Conservation (phyloP, 176 grass and related monocot genomes). For the Neostapfia colusana region DNA sequence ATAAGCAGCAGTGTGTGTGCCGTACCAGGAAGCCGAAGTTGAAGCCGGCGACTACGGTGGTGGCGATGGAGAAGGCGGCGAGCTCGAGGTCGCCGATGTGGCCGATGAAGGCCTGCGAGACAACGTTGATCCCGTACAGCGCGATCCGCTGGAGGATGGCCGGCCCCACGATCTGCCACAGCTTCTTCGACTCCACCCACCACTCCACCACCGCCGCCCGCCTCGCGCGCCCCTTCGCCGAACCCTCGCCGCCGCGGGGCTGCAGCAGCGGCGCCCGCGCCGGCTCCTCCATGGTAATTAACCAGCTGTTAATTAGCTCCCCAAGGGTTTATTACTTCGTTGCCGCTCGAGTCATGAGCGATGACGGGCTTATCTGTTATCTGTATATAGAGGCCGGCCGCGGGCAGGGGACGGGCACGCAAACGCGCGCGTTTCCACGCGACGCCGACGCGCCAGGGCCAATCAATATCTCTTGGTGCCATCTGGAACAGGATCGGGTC, state of each 20-base stretch:
- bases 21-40: slow-evolving; percentile 60
- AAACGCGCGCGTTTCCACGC: not conserved
- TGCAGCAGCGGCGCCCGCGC: slow-evolving; percentile 29
- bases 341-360: not conserved
- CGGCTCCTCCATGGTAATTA: slow-evolving; percentile 17
- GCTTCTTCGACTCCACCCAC: slow-evolving; percentile 55
- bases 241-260: slow-evolving; percentile 3
- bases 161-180: slow-evolving; percentile 61
- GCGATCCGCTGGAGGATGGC: slow-evolving; percentile 61
- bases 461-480: not conserved
- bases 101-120: slow-evolving; percentile 62
- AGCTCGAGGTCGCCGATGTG: slow-evolving; percentile 74
- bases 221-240: not conserved
- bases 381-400: not conserved
- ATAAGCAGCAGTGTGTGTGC: not conserved
- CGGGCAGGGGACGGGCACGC: not conserved
- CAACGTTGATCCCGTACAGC: slow-evolving; percentile 45
- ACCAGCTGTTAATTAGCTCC: too few relatives aligned
- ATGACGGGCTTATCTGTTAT: not conserved
- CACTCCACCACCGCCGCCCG: slow-evolving; percentile 31
- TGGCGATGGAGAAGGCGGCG: slow-evolving; percentile 60
- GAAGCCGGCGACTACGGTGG: slow-evolving; percentile 54
- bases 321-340: not conserved
- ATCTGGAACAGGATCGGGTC: not conserved
- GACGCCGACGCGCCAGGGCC: not conserved